These are phyloP conservation scores for Cladophialophora bantiana DNA, from an alignment of 2,329 filamentous ascomycete genomes.

Conservation along the genomic window DNA sequence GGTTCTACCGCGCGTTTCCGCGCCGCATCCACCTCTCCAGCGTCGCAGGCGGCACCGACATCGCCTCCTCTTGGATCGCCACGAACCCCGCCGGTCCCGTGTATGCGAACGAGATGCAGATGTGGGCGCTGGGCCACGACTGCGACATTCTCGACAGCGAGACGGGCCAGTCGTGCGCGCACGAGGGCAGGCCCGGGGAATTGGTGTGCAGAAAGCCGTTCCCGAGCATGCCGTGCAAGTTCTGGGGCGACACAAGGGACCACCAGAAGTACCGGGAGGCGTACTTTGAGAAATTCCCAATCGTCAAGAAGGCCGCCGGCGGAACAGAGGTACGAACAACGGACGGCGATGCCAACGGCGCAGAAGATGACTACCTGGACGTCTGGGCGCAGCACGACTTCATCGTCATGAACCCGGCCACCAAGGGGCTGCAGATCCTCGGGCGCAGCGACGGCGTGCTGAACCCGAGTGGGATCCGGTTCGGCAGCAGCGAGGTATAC, in stretches of 20 bases:
- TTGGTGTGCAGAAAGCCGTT: constrained; percentile 56
- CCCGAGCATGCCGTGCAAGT: constrained; percentile 55
- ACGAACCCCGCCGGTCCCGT: constrained; percentile 53
- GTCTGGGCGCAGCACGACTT: constrained; percentile 58
- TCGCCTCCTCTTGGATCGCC: constrained; percentile 54
- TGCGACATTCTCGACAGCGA: constrained; percentile 55
- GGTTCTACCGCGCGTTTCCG: constrained; percentile 54
- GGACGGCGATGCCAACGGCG: neutral
- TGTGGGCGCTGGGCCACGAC: constrained; percentile 55
- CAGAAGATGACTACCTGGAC: constrained; percentile 41
- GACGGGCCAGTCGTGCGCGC: constrained; percentile 42
- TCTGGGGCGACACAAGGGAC: constrained; percentile 52
- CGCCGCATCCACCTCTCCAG: constrained; percentile 49
- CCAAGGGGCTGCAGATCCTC: constrained; percentile 53
- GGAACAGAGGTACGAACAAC: neutral
- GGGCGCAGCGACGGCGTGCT: constrained; percentile 56
- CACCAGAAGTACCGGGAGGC: constrained; percentile 52
- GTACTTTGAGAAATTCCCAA: constrained; percentile 54
- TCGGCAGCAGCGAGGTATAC: constrained; percentile 57
- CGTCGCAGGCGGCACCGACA: constrained; percentile 58
- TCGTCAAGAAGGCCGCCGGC: neutral
- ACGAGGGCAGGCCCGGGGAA: constrained; percentile 51
- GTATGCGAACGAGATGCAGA: constrained; percentile 55
- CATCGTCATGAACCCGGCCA: constrained; percentile 52
- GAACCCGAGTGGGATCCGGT: constrained; percentile 57